A percentile compares a stretch with the other conserved stretches of the same genome.
These are phyloP conservation scores for Fusarium denticulatum DNA, from an alignment of 2,329 filamentous ascomycete species.

Conservation along the genomic window DNA sequence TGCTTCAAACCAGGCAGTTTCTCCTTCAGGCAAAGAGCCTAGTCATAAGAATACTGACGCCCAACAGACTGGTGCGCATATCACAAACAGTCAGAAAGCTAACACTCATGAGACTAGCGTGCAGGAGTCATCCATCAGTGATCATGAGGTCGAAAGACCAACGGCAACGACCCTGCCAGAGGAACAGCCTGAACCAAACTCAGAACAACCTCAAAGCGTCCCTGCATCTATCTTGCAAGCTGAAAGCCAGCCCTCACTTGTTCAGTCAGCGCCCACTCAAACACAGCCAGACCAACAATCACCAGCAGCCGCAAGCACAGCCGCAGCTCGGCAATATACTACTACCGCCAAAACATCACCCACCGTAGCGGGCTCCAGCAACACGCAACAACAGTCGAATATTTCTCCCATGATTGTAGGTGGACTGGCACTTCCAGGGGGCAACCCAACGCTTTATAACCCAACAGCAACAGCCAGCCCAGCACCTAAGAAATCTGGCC, in stretches of 20 bases:
- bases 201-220: neutral
- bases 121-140: neutral
- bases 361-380: neutral
- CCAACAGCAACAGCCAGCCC: neutral
- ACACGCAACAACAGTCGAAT: neutral
- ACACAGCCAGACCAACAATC: neutral
- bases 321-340: neutral
- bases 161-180: neutral
- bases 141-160: neutral
- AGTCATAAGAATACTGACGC: neutral
- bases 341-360: neutral
- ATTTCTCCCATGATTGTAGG: neutral
- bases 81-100: neutral
- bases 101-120: neutral
- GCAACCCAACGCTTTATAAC: neutral
- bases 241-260: neutral
- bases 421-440: slow-evolving; percentile 20
- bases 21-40: neutral
- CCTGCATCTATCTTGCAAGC: neutral
- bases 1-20: neutral
- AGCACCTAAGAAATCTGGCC: neutral
- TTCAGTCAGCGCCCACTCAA: neutral
- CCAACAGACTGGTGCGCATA: neutral
- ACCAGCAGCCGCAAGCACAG: neutral
- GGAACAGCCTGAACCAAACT: neutral